Percentiles rank a stretch among this genome's conserved stretches.
Conservation (phyloP, 768 basidiomycete genomes). For the Suillus sp. region DNA sequence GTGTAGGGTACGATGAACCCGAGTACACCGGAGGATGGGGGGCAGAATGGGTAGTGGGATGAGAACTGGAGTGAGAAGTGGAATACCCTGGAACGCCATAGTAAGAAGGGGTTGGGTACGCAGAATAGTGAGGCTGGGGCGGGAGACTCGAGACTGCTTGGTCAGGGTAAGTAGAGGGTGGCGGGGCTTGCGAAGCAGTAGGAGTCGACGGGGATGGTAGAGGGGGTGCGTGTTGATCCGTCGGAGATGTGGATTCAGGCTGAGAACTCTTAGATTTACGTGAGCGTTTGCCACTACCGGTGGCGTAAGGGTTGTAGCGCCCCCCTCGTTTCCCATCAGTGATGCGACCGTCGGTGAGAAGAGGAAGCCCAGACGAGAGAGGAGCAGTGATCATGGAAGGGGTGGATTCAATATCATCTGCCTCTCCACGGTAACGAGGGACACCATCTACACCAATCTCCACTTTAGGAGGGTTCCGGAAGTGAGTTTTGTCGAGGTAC, state of each 20-base stretch:
- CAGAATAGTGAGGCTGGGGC: slow-evolving; percentile 33
- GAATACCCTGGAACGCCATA: slow-evolving; percentile 34
- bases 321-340: slow-evolving; percentile 45
- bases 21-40: slow-evolving; percentile 10
- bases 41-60: slow-evolving; percentile 15
- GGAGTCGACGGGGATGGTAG: slow-evolving; percentile 34
- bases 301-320: slow-evolving; percentile 46
- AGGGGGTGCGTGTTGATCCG: slow-evolving; percentile 28
- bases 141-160: slow-evolving; percentile 27
- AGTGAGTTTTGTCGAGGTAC: slow-evolving; percentile 89
- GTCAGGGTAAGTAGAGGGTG: slow-evolving; percentile 33
- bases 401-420: slow-evolving; percentile 64
- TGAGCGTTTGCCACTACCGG: slow-evolving; percentile 36
- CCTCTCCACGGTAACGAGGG: slow-evolving; percentile 80
- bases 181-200: slow-evolving; percentile 28
- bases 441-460: slow-evolving; percentile 84
- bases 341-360: slow-evolving; percentile 49
- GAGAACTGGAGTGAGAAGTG: neutral
- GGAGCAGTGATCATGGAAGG: slow-evolving; percentile 43
- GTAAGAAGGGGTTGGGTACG: slow-evolving; percentile 36
- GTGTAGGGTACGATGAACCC: slow-evolving; percentile 22
- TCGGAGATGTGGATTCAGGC: slow-evolving; percentile 33
- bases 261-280: slow-evolving; percentile 37
- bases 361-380: slow-evolving; percentile 48
- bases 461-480: slow-evolving; percentile 87